Base-by-base conservation (phyloP, 371 early-diverging fungal species). In the Chytridium lagenaria region DNA sequence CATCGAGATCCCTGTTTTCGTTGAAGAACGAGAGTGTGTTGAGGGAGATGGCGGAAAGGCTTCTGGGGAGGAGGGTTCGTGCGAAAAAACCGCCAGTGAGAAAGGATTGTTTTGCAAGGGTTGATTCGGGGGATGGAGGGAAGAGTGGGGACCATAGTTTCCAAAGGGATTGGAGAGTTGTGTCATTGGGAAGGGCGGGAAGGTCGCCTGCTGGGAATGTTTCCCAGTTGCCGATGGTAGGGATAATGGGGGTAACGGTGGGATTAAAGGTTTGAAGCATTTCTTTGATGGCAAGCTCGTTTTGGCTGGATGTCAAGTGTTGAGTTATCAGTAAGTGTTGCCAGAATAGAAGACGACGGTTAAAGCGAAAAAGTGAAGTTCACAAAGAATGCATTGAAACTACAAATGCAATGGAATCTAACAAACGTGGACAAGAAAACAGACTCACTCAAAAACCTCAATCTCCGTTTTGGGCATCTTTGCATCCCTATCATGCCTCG, bases 221-320 rank as follows among this genome's bases (percentile, higher is more conserved):
- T 36, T 83, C 83, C 83, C 83, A 83, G 74, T 83, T 83, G n/a
- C 83, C 83, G 50, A 83, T 77, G 30, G 78, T 49, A 1, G 83
- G 83, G 57, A 80, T 67, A 31, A 83, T 69, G 33, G 75, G 59
- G 12, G 70, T 74, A 12, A n/a, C 16, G 28, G 57, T 63, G 23
- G 67, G 26, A 51, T 75, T 59, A 65, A 78, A 73, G 23, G 77
- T 52, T 15, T 59, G 50, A 7, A 59, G 33, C 33, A 78, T 50
- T 59, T 61, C 31, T 2, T 34, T 39, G 31, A 78, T 77, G 26
- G 70, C 66, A n/a, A 57, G 15, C 16, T 22, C 65, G 70, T 77
- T 81, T 28, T 71, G 69, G 10, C 73, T 72, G 31, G 22, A 7
- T 51, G 34, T 34, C 12, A 40, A 33, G 26, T 7, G 23, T 23